Evolutionary conservation across 1,284 basidiomycete species (phyloP).

Genomic region (Microbotryomycetes sp.): DNA sequence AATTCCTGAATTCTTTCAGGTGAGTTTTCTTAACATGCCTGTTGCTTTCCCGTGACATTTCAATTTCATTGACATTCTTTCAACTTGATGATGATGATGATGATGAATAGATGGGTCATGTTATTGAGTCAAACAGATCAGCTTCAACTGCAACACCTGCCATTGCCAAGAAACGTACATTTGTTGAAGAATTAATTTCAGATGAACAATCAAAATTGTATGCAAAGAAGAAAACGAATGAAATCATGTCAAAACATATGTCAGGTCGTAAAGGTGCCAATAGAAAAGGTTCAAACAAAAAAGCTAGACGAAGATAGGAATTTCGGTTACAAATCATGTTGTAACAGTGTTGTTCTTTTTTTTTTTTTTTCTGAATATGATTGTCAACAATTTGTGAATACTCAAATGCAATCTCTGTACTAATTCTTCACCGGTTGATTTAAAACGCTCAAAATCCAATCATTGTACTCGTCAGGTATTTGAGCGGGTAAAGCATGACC

Average conservation of each 20-base stretch:
- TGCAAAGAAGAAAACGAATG: constrained; percentile 69
- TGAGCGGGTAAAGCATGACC: constrained; percentile 29
- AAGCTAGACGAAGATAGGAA: no score
- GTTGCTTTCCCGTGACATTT: neutral
- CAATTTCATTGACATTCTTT: no score
- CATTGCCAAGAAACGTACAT: constrained; percentile 69
- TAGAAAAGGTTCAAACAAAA: neutral
- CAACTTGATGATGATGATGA: neutral
- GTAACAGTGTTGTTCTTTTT: neutral
- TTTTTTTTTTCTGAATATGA: neutral
- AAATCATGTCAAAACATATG: constrained; percentile 27
- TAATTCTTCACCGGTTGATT: neutral
- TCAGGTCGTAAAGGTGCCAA: constrained; percentile 21
- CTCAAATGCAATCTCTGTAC: neutral
- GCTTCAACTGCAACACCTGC: constrained; percentile 63
- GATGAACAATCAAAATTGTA: constrained; percentile 80
- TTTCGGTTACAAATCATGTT: neutral
- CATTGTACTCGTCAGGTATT: constrained; percentile 23
- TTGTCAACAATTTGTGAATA: neutral
- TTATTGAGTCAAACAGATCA: constrained; percentile 66
- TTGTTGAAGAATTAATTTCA: constrained; percentile 82
- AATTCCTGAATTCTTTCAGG: constrained; percentile 82
- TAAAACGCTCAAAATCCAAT: constrained; percentile 10
- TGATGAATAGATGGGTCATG: constrained; percentile 69
- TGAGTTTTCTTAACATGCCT: constrained; percentile 44